Conservation (phyloP, 306 rosid species). For the Mimosa bimucronata region DNA sequence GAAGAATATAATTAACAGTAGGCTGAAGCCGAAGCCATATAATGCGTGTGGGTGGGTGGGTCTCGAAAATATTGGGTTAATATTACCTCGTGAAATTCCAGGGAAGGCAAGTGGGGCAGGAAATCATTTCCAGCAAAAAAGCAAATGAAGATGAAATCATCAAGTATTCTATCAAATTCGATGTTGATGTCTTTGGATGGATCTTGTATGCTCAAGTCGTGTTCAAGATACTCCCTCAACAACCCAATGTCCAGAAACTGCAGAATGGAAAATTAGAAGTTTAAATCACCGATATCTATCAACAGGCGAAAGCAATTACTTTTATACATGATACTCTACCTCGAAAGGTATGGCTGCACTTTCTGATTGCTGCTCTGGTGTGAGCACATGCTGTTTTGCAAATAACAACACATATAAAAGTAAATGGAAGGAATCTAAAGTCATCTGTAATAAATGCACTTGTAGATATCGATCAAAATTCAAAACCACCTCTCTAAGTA, state of each 20-base stretch:
- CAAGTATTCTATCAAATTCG: slow-evolving; percentile 59
- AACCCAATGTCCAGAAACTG: slow-evolving; percentile 68
- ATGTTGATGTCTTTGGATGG: not conserved
- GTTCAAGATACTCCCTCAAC: slow-evolving; percentile 66
- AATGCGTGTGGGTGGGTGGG: no score
- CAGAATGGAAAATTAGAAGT: slow-evolving; percentile 1
- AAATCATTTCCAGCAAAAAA: slow-evolving; percentile 70
- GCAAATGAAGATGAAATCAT: slow-evolving; percentile 64
- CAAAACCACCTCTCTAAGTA: slow-evolving; percentile 60
- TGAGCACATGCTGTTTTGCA: slow-evolving; percentile 28
- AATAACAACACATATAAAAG: not conserved
- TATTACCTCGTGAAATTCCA: slow-evolving; percentile 55
- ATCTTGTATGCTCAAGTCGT: slow-evolving; percentile 49
- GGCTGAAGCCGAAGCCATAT: not conserved
- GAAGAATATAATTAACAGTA: not conserved
- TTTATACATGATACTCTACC: slow-evolving; percentile 41
- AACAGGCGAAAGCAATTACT: not conserved
- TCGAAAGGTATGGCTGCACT: slow-evolving; percentile 35
- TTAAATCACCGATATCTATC: not conserved
- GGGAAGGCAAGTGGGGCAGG: slow-evolving; percentile 62
- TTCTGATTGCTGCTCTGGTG: not conserved
- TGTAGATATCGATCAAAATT: not conserved
- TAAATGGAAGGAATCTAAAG: not conserved
- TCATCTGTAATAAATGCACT: not conserved
- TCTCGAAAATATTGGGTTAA: not conserved